A percentile compares a stretch with the other conserved stretches of the same genome.
phyloP scores from a whole-genome alignment of 1,139 yeast genomes.

The Diutina pseudorugosa region DNA sequence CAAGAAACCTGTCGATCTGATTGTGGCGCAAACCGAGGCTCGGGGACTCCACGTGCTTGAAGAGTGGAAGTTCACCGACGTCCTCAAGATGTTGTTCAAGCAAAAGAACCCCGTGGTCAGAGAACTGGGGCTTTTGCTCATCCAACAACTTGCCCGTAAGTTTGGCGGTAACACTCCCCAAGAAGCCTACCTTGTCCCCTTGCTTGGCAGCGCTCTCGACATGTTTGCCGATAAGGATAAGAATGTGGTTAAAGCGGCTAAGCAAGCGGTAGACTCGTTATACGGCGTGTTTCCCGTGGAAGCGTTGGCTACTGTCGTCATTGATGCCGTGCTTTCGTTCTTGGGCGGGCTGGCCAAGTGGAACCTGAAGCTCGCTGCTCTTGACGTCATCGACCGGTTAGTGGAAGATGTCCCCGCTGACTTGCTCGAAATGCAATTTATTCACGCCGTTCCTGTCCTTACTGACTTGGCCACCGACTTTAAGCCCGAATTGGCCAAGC shows the following conservation, averaged over 20 bases:
- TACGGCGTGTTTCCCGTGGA: constrained; percentile 66
- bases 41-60: constrained; percentile 36
- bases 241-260: constrained; percentile 75
- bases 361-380: constrained; percentile 80
- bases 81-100: constrained; percentile 52
- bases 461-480: constrained; percentile 89
- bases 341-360: constrained; percentile 81
- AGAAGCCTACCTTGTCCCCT: constrained; percentile 61
- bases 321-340: constrained; percentile 50
- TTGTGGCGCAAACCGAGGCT: constrained; percentile 36
- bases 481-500: constrained; percentile 89
- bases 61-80: constrained; percentile 56
- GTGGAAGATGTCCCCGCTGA: constrained; percentile 78
- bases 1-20: constrained; percentile 45
- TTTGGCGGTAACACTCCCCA: constrained; percentile 59
- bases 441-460: constrained; percentile 68
- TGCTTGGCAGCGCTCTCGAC: constrained; percentile 47
- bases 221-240: constrained; percentile 76
- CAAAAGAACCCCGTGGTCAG: constrained; percentile 66
- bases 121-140: constrained; percentile 59
- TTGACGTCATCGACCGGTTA: constrained; percentile 59
- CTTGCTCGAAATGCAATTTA: constrained; percentile 69
- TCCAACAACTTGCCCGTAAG: constrained; percentile 56
- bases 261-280: constrained; percentile 52
- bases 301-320: constrained; percentile 59